Base-by-base conservation (phyloP, 495 filamentous ascomycete species). In the Haplographium delicatum region DNA sequence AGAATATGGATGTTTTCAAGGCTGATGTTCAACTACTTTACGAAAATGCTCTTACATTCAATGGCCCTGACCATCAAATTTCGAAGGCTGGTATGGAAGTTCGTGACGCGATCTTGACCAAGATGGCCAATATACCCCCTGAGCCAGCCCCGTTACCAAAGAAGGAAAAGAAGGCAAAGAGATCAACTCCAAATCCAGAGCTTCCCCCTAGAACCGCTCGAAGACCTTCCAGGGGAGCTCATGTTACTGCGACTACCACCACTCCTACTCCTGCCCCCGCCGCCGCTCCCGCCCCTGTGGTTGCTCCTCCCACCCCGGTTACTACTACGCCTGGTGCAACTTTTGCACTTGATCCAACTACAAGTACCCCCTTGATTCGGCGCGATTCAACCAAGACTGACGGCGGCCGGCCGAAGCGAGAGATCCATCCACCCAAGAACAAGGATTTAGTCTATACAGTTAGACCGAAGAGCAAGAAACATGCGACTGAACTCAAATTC, bases 391-490 rank as follows among this genome's bases (percentile, higher is more conserved):
- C 82, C 2, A 82, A 81, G 50, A 72, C 74, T 4, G 87, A 87
- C 54, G 84, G 81, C 27, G 76, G 76, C 47, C 83, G 93, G 31
- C 88, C 89, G 25, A 96, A 96, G 72, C 85, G 93, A 4, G 89
- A 95, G 15, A 95, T 98, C 31, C 90, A 96, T 61, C 86, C 89
- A 10, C 87, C 93, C 0, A 88, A 91, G 50, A 76, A 82, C 37
- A 88, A 89, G 37, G 93, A 98, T 59, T 71, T 96, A 18, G 82
- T 85, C 1, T 96, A 95, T 60, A 71, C 77, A n/a, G 80, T 80
- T 10, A 81, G 85, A 45, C 88, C 85, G 2, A 87, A 85, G 68
- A 91, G 91, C 74, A 96, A 95, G 81, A 95, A 95, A 75, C 82
- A 83, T 47, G 81, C 88, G 41, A 83, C 84, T 38, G 91, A 98